A percentile compares a stretch with the other conserved stretches of the same genome.
These are phyloP conservation scores for Kwoniella dendrophila DNA, from an alignment of 768 basidiomycete genomes.

Conservation along the genomic window DNA sequence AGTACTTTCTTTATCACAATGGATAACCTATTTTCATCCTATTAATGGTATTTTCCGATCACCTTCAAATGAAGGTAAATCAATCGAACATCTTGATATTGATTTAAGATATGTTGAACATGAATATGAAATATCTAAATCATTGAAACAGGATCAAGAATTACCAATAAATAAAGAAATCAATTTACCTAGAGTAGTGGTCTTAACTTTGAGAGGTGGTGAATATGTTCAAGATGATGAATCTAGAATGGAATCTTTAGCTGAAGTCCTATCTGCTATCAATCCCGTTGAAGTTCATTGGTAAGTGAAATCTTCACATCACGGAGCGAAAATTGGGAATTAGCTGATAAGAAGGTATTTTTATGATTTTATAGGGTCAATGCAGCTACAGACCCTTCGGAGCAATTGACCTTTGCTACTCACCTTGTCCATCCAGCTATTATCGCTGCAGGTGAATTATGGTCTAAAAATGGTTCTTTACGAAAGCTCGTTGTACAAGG, in stretches of 20 bases:
- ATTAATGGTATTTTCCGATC: slow-evolving; percentile 36
- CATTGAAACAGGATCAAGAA: neutral
- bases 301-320: slow-evolving; percentile 21
- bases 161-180: slow-evolving; percentile 11
- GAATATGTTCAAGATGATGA: slow-evolving; percentile 47
- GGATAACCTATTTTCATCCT: slow-evolving; percentile 45
- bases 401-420: slow-evolving; percentile 46
- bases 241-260: slow-evolving; percentile 39
- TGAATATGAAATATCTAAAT: neutral
- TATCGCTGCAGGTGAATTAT: slow-evolving; percentile 43
- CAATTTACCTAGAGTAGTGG: slow-evolving; percentile 34
- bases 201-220: slow-evolving; percentile 43
- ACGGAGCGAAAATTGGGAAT: neutral
- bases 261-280: slow-evolving; percentile 39
- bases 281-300: slow-evolving; percentile 46
- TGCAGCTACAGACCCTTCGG: slow-evolving; percentile 32
- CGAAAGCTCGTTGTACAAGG: slow-evolving; percentile 47
- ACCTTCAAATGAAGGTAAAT: slow-evolving; percentile 29
- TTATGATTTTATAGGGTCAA: slow-evolving; percentile 34
- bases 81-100: slow-evolving; percentile 50
- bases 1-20: slow-evolving; percentile 38
- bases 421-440: slow-evolving; percentile 47
- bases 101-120: slow-evolving; percentile 45
- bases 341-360: slow-evolving; percentile 4
- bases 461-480: slow-evolving; percentile 32